These are phyloP conservation scores for Circinella minor DNA, from an alignment of 371 early-diverging fungal genomes.

Conservation along the genomic window DNA sequence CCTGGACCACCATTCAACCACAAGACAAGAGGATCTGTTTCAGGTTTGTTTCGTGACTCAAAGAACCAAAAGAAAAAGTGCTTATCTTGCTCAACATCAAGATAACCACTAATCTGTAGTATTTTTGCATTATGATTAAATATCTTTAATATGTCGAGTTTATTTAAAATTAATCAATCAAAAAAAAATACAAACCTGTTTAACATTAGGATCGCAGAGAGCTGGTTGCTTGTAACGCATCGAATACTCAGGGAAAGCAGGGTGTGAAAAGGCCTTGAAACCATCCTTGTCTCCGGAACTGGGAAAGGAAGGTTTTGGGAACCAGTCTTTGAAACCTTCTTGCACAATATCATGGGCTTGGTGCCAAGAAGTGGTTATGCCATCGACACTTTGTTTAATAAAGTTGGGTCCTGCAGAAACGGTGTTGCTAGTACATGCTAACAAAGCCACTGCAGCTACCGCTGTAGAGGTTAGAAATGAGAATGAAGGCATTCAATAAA, in stretches of 20 bases:
- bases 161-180: too few species aligned
- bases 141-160: background rate
- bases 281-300: background rate
- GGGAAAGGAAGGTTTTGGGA: slow-evolving; percentile 2
- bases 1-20: slow-evolving; percentile 93
- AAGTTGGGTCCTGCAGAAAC: slow-evolving; percentile 9
- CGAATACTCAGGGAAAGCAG: slow-evolving; percentile 73
- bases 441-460: slow-evolving; percentile 10
- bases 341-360: slow-evolving; percentile 32
- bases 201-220: slow-evolving; percentile 76
- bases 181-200: slow-evolving; percentile 54
- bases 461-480: slow-evolving; percentile 3
- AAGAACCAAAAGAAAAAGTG: slow-evolving; percentile 93
- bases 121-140: background rate
- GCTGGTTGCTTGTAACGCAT: slow-evolving; percentile 66
- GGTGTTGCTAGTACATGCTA: background rate
- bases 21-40: slow-evolving; percentile 77
- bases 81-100: slow-evolving; percentile 62
- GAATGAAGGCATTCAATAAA: background rate
- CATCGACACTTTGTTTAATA: slow-evolving; percentile 32
- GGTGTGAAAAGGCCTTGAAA: slow-evolving; percentile 44
- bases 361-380: slow-evolving; percentile 32
- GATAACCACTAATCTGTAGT: slow-evolving; percentile 53
- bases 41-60: slow-evolving; percentile 78
- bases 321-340: slow-evolving; percentile 19